Evolutionary conservation across 2,329 filamentous ascomycete species (phyloP), one percentile per base, ranked within the genome.

Genomic region (Dendrostoma leiphaemia): DNA sequence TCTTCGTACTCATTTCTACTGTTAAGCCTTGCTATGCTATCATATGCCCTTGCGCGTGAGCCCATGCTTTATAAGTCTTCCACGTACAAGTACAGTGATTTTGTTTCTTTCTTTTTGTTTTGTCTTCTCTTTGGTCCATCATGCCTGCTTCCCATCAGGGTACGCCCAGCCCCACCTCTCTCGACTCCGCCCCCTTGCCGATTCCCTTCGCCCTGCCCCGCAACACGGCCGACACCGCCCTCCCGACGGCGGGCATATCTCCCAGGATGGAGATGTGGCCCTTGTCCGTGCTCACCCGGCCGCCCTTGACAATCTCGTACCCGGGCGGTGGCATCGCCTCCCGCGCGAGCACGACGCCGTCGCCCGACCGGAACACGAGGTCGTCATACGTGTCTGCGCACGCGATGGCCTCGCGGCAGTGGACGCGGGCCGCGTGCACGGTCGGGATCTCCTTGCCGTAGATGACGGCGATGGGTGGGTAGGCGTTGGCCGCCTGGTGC

Each of bases 371-470:
- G 71, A 97, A 97, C 0, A 90, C 82, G 2, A 97, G 77, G 62
- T 95, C 87, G 60, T 96, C 91, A 67, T 96, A 97, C 1, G 84
- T 86, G 68, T 95, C 90, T 0, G 83, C 75, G 57, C 84, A 83
- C 47, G 84, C 81, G 61, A 97, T 96, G 0, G 81, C 85, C 51
- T 93, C 91, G 3, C 81, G 77, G 2, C 84, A 83, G 13, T 81
- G 74, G 0, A 97, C 90, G 41, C 86, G 85, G 0, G 90, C 90
- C 0, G 88, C 91, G 65, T 86, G 91, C 1, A 96, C 89, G 0
- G 92, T 97, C 0, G 92, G 92, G 1, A 88, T 89, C 23, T 84
- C 85, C 68, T 96, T 96, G 53, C 90, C 89, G 71, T 96, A 97
- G 8, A 97, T 82, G 44, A 96, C 81, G 0, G 89, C 85, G 12